Conservation (phyloP, 2,329 filamentous ascomycete genomes). For the Didymella arachidicola region DNA sequence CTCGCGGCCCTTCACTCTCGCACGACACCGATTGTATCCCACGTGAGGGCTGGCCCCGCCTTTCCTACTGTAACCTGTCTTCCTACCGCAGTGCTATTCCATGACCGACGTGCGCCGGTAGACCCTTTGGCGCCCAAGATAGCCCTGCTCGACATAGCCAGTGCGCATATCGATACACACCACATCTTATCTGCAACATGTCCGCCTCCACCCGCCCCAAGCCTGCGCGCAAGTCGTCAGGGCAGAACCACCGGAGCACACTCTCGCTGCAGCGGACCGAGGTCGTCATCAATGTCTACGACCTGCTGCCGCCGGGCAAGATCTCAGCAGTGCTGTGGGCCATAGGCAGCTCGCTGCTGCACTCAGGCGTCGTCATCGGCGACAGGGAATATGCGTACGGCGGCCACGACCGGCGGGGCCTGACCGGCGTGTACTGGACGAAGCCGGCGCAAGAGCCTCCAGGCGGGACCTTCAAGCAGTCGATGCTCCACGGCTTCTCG, state of each 20-base stretch:
- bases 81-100: conserved; percentile 12
- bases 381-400: conserved; percentile 85
- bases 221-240: conserved; percentile 53
- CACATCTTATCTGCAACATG: conserved; percentile 29
- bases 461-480: conserved; percentile 77
- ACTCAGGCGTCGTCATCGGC: conserved; percentile 83
- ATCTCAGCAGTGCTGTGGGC: conserved; percentile 81
- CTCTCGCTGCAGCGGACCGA: conserved; percentile 75
- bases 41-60: conserved; percentile 30
- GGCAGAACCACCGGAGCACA: conserved; percentile 67
- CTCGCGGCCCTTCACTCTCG: conserved; percentile 14
- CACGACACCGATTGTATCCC: conserved; percentile 12
- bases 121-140: conserved; percentile 22
- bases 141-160: conserved; percentile 26
- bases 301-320: conserved; percentile 77
- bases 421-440: conserved; percentile 86
- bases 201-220: conserved; percentile 44
- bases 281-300: conserved; percentile 79
- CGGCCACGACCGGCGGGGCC: conserved; percentile 73
- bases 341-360: conserved; percentile 77
- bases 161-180: conserved; percentile 13
- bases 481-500: conserved; percentile 81
- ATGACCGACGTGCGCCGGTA: conserved; percentile 13
- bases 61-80: conserved; percentile 17
- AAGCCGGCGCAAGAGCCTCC: conserved; percentile 74